A percentile compares a stretch with the other conserved stretches of the same genome.
Evolutionary conservation across 805 yeast genomes (phyloP).

Genomic region (Ogataea zsoltii): DNA sequence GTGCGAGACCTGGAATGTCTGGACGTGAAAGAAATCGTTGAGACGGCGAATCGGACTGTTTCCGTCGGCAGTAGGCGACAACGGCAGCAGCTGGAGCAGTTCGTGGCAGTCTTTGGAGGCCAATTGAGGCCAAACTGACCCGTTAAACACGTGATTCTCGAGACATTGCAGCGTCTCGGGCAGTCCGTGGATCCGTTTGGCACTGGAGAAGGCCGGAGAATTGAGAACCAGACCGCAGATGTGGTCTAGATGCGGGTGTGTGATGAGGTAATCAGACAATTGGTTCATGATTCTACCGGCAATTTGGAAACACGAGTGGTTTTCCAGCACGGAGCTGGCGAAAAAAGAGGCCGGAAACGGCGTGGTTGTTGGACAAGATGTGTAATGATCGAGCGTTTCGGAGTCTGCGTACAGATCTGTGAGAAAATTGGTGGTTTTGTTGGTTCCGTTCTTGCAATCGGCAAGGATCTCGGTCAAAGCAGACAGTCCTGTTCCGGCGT

Average conservation of each 20-base stretch:
- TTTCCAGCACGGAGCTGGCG: neutral
- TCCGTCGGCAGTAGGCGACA: neutral
- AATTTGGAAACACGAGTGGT: slow-evolving; percentile 12
- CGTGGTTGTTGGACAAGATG: slow-evolving; percentile 1
- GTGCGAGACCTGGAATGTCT: slow-evolving; percentile 44
- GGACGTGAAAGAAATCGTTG: slow-evolving; percentile 39
- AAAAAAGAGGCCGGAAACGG: slow-evolving; percentile 12
- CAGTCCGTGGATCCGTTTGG: slow-evolving; percentile 55
- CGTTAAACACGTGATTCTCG: slow-evolving; percentile 64
- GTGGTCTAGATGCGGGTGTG: slow-evolving; percentile 89
- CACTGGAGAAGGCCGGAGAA: slow-evolving; percentile 51
- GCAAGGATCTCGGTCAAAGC: slow-evolving; percentile 45
- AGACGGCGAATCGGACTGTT: slow-evolving; percentile 1
- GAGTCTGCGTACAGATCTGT: slow-evolving; percentile 21
- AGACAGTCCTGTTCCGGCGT: slow-evolving; percentile 76
- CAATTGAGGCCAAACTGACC: slow-evolving; percentile 77
- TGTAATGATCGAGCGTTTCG: slow-evolving; percentile 7
- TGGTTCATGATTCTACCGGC: slow-evolving; percentile 33
- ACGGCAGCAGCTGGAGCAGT: neutral
- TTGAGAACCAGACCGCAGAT: slow-evolving; percentile 67
- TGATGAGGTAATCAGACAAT: slow-evolving; percentile 51
- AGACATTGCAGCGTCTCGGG: slow-evolving; percentile 53
- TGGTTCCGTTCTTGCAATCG: slow-evolving; percentile 7
- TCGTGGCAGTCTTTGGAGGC: slow-evolving; percentile 29
- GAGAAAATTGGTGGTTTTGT: slow-evolving; percentile 11